Evolutionary conservation across 306 rosid species (phyloP).

Genomic region (Castanospermum australe): DNA sequence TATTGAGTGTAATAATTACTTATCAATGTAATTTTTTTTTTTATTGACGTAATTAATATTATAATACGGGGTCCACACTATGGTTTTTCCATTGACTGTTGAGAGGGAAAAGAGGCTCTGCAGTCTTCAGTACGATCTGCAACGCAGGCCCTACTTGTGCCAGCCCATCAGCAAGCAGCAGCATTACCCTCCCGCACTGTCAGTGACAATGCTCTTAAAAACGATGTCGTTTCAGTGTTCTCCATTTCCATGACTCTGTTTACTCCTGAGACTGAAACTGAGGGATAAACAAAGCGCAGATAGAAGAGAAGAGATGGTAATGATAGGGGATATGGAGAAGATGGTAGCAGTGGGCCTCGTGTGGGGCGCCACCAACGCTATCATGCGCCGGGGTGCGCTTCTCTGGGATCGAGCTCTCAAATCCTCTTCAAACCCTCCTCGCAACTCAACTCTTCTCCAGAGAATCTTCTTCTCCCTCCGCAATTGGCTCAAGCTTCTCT

Average conservation of each 20-base stretch:
- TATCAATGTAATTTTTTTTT: no score
- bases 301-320: slow-evolving; percentile 18
- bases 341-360: slow-evolving; percentile 83
- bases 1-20: no score
- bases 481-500: slow-evolving; percentile 78
- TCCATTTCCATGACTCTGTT: neutral
- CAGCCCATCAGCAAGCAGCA: no score
- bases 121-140: no score
- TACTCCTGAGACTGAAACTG: neutral
- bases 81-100: no score
- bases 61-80: no score
- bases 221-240: neutral
- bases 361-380: slow-evolving; percentile 94
- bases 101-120: no score
- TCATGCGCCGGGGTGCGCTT: slow-evolving; percentile 88
- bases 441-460: neutral
- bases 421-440: slow-evolving; percentile 40
- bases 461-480: slow-evolving; percentile 36
- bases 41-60: no score
- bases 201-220: no score
- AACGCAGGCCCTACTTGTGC: no score
- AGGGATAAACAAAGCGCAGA: neutral
- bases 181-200: no score
- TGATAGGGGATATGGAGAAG: slow-evolving; percentile 65
- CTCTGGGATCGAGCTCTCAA: slow-evolving; percentile 77